Base-by-base conservation (phyloP, 2,329 filamentous ascomycete species). In the Talaromyces sp. region DNA sequence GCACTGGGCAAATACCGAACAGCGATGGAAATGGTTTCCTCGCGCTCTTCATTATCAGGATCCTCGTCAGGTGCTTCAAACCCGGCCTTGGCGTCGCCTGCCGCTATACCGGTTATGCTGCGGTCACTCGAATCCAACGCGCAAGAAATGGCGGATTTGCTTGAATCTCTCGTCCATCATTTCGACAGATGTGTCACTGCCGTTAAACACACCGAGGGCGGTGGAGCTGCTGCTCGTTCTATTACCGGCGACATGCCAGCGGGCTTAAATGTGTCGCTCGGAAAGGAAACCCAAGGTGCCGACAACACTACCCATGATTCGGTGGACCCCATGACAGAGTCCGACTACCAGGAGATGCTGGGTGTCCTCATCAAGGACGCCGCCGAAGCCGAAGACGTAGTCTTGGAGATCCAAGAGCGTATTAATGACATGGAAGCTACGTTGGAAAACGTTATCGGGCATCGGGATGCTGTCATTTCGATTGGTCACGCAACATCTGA, bases 111-210 rank as follows among this genome's bases (percentile, higher is more conserved):
- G 2, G 75, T 80, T 4, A 78, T 86, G 48, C 77, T 90, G n/a
- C 77, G 81, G 31, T 79, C 80, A 2, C 81, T 96, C 38, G 86
- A 92, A 64, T 81, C 81, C 14, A 87, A 93, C 66, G 92, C 92
- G 0, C 87, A 90, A 63, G 86, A 88, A 67, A 93, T 95, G 86
- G 93, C 92, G 5, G 82, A 88, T 60, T 82, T 91, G 5, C 83
- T 97, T 1, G 85, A 91, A 60, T 91, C 89, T 0, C 79, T 97
- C 3, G 92, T 91, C 8, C 85, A 84, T 27, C 93, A 97, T 75
- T 97, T 96, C 71, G 93, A 97, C 73, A 85, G 96, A 65, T 97
- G 93, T 73, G 90, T 96, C 14, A 93, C 88, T 0, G 93, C 93
- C 0, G 88, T 97, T 50, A 90, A 92, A 62, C 91, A 93, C 56